These are phyloP conservation scores for Pichiaceae sp. DNA, from an alignment of 1,139 yeast species.

Conservation along the genomic window DNA sequence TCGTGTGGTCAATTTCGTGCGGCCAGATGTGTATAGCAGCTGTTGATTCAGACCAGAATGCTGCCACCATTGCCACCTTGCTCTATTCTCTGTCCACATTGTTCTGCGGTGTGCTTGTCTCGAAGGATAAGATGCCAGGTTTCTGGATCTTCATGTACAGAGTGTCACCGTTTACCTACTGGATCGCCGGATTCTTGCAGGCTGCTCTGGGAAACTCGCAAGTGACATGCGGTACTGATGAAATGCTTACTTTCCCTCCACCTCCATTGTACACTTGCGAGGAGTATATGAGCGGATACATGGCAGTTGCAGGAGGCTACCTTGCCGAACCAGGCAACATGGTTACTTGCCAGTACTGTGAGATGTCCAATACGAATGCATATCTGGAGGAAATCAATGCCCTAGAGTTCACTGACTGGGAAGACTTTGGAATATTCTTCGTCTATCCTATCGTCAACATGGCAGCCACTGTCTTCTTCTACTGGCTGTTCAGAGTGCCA, in stretches of 20 bases:
- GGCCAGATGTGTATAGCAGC: slow-evolving; percentile 61
- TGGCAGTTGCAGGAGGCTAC: slow-evolving; percentile 47
- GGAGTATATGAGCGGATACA: slow-evolving; percentile 38
- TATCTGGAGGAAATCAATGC: slow-evolving; percentile 38
- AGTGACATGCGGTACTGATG: slow-evolving; percentile 40
- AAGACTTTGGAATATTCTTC: slow-evolving; percentile 53
- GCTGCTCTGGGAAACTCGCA: slow-evolving; percentile 44
- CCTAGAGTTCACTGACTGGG: slow-evolving; percentile 45
- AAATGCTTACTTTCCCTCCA: slow-evolving; percentile 39
- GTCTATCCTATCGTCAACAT: slow-evolving; percentile 45
- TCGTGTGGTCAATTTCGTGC: slow-evolving; percentile 51
- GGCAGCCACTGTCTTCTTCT: slow-evolving; percentile 42
- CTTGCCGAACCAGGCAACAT: slow-evolving; percentile 36
- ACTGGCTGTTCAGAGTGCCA: slow-evolving; percentile 80
- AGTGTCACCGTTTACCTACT: slow-evolving; percentile 56
- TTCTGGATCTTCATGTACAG: slow-evolving; percentile 62
- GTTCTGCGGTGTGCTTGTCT: slow-evolving; percentile 78
- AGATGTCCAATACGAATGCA: slow-evolving; percentile 38
- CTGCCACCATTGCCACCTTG: slow-evolving; percentile 59
- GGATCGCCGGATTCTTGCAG: slow-evolving; percentile 42
- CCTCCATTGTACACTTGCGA: slow-evolving; percentile 42
- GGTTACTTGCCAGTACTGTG: slow-evolving; percentile 44
- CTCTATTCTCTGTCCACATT: slow-evolving; percentile 60
- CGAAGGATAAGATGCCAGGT: slow-evolving; percentile 32
- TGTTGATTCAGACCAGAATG: slow-evolving; percentile 59